Conservation (phyloP, 129 eudicot genomes). For the Flaveria ramosissima region DNA sequence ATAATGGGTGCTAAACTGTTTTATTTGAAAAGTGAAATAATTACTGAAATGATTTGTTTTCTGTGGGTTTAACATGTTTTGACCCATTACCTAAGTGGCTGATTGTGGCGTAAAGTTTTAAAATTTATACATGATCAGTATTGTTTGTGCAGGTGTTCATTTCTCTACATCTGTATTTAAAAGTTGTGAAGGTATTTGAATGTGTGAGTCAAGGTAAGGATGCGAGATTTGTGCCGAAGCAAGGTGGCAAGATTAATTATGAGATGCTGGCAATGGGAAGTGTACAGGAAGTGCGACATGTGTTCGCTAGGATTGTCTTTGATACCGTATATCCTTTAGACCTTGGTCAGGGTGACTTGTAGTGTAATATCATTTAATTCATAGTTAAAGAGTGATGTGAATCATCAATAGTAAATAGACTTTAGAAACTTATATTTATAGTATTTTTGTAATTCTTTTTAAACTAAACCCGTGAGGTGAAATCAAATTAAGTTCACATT, state of each 20-base stretch:
- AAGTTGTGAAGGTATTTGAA: slow-evolving; percentile 68
- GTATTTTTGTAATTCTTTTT: background rate
- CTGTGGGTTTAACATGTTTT: background rate
- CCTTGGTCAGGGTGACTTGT: slow-evolving; percentile 1
- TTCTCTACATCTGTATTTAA: slow-evolving; percentile 53
- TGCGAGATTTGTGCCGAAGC: slow-evolving; percentile 55
- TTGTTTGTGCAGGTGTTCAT: slow-evolving; percentile 65
- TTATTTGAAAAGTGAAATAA: background rate
- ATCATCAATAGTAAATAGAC: slow-evolving; percentile 1
- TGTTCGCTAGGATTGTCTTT: slow-evolving; percentile 84
- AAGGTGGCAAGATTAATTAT: slow-evolving; percentile 68
- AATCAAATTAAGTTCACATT: too few species aligned
- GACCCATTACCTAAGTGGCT: background rate
- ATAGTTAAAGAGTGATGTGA: background rate
- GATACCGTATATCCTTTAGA: slow-evolving; percentile 73
- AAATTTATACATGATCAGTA: slow-evolving; percentile 4
- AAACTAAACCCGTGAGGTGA: too few species aligned
- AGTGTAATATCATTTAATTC: background rate
- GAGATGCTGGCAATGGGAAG: slow-evolving; percentile 64
- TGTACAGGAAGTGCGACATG: slow-evolving; percentile 76
- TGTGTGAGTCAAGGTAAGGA: slow-evolving; percentile 62
- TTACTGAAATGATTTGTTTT: background rate
- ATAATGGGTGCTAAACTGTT: background rate
- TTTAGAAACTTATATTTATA: background rate
- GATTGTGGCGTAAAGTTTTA: background rate